Evolutionary conservation across 306 rosid species (phyloP).

Genomic region (Astragalus membranaceus): DNA sequence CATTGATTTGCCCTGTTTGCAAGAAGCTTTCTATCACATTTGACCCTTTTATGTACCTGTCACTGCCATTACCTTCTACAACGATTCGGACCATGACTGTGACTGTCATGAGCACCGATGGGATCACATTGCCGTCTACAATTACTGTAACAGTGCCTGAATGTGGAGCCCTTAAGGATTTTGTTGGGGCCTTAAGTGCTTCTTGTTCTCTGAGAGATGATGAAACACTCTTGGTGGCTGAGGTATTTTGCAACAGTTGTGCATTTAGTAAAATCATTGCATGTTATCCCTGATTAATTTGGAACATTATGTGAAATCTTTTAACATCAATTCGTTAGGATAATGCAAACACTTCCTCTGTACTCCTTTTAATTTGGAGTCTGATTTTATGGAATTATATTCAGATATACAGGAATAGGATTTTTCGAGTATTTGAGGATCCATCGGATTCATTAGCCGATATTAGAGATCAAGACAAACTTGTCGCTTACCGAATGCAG

Average conservation of each 20-base stretch:
- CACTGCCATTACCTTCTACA: slow-evolving; percentile 80
- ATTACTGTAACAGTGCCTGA: slow-evolving; percentile 48
- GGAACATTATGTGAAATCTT: not conserved
- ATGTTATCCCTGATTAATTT: not conserved
- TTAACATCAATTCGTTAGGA: not conserved
- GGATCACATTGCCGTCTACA: slow-evolving; percentile 44
- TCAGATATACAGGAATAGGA: slow-evolving; percentile 49
- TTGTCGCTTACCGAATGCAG: slow-evolving; percentile 70
- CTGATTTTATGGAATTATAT: slow-evolving; percentile 12
- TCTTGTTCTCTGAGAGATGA: slow-evolving; percentile 60
- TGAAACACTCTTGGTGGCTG: slow-evolving; percentile 69
- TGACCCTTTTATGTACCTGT: slow-evolving; percentile 90
- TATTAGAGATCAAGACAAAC: slow-evolving; percentile 65
- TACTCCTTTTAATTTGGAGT: not conserved
- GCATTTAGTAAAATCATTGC: slow-evolving; percentile 2
- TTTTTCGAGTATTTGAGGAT: slow-evolving; percentile 39
- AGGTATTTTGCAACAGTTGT: slow-evolving; percentile 43
- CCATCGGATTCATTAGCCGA: slow-evolving; percentile 48
- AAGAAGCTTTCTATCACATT: slow-evolving; percentile 67
- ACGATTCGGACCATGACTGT: slow-evolving; percentile 59
- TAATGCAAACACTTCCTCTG: slow-evolving; percentile 9
- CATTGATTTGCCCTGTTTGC: slow-evolving; percentile 76
- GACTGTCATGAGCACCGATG: slow-evolving; percentile 58
- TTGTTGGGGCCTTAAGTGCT: slow-evolving; percentile 45
- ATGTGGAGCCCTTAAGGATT: slow-evolving; percentile 54